Conservation (phyloP, 257 asterid genomes). For the Capsicum rhomboideum region DNA sequence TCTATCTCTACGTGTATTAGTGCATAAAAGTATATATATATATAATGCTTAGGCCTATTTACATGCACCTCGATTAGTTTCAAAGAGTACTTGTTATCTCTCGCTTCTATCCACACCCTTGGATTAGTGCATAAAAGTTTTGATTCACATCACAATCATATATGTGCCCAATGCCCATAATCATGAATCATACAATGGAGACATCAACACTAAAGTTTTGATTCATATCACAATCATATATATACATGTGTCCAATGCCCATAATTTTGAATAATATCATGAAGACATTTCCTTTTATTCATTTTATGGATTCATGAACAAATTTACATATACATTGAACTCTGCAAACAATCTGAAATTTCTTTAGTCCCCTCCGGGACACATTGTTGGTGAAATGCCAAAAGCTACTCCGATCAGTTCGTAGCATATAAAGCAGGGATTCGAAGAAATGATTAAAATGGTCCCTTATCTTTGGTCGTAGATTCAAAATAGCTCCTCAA, state of each 20-base stretch:
- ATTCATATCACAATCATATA: neutral
- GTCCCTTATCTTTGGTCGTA: no score
- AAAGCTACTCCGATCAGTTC: neutral
- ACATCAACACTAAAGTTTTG: neutral
- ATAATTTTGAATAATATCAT: constrained; percentile 19
- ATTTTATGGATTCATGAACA: neutral
- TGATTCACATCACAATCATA: neutral
- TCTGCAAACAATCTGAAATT: constrained; percentile 7
- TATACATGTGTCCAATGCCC: constrained; percentile 13
- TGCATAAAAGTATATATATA: neutral
- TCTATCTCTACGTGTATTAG: neutral
- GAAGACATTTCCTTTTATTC: constrained; percentile 3
- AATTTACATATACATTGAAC: constrained; percentile 12
- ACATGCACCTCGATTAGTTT: neutral
- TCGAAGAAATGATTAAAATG: no score
- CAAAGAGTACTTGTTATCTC: neutral
- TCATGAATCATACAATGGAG: neutral
- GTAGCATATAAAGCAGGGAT: neutral
- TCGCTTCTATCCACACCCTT: neutral
- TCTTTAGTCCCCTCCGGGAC: constrained; percentile 13
- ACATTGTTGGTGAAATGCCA: constrained; percentile 13
- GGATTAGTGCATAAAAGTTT: neutral
- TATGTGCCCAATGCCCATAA: neutral
- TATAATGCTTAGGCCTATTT: neutral
- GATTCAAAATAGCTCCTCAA: no score